These are phyloP conservation scores for Suillus subluteus DNA, from an alignment of 768 basidiomycete genomes.

Conservation along the genomic window DNA sequence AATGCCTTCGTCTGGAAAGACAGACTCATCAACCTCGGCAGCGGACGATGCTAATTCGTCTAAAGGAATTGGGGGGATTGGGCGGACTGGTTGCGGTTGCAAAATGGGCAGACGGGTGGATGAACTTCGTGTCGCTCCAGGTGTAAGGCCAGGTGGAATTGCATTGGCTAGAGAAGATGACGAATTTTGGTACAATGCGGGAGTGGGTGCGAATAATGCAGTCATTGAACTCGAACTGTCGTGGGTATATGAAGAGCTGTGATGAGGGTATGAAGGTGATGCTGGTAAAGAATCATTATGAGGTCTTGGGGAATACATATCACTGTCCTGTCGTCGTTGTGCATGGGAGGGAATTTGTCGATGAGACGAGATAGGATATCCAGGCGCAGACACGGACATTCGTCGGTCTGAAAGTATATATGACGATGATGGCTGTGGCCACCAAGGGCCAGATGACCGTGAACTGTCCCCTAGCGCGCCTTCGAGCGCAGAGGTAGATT, in stretches of 20 bases:
- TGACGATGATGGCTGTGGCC: constrained; percentile 16
- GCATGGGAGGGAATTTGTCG: constrained; percentile 16
- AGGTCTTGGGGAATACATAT: constrained; percentile 21
- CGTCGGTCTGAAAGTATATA: constrained; percentile 25
- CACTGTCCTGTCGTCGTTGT: constrained; percentile 21
- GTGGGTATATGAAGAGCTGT: constrained; percentile 28
- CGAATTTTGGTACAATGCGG: constrained; percentile 25
- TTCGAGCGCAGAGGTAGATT: constrained; percentile 36
- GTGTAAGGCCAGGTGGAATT: constrained; percentile 16
- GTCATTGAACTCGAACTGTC: constrained; percentile 22
- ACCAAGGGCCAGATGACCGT: constrained; percentile 17
- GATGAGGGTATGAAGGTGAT: constrained; percentile 21
- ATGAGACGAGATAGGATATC: constrained; percentile 31
- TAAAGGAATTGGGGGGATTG: constrained; percentile 37
- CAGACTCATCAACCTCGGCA: constrained; percentile 16
- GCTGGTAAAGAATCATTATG: constrained; percentile 12
- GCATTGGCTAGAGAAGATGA: constrained; percentile 34
- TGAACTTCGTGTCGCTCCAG: constrained; percentile 21
- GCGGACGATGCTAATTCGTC: constrained; percentile 30
- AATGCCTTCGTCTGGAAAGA: constrained; percentile 3
- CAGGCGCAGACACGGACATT: constrained; percentile 36
- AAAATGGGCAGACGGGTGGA: constrained; percentile 29
- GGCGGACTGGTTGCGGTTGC: constrained; percentile 38
- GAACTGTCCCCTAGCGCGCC: constrained; percentile 33
- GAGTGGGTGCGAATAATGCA: constrained; percentile 22